Evolutionary conservation across 148 eudicot genomes (phyloP).

Genomic region (Persicaria maculosa): DNA sequence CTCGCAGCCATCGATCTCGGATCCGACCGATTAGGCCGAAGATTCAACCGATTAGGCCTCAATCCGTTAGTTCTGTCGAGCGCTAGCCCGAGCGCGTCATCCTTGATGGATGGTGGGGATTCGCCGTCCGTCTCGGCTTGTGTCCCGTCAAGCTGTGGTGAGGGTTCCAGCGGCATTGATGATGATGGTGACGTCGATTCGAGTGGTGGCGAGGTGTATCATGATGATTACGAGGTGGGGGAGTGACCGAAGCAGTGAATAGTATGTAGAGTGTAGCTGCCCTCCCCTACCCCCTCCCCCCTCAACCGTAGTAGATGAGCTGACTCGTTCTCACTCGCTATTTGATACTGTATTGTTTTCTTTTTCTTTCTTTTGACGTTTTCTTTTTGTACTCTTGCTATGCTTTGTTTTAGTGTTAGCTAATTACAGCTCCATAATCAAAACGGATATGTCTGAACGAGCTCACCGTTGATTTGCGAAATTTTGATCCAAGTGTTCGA

Average conservation of each 20-base stretch:
- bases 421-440: no score
- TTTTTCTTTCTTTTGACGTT: not conserved
- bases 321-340: not conserved
- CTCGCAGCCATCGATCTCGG: no score
- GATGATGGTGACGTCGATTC: not conserved
- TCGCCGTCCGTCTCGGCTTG: no score
- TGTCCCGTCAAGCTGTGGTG: not conserved
- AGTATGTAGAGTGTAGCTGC: no score
- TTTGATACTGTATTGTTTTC: not conserved
- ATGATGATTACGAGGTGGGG: conserved; percentile 2
- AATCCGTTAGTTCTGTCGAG: no score
- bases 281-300: no score
- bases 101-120: no score
- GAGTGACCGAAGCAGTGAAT: not conserved
- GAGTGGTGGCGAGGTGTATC: not conserved
- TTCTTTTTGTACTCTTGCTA: not conserved
- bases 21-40: no score
- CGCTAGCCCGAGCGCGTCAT: not conserved
- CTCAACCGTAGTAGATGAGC: no score
- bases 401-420: not conserved
- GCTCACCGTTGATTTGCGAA: conserved; percentile 3
- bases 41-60: no score
- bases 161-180: not conserved
- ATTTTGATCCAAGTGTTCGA: not conserved
- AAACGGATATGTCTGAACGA: conserved; percentile 2